Base-by-base conservation (phyloP, 164 flowering plant species). In the Brasenia schreberi region DNA sequence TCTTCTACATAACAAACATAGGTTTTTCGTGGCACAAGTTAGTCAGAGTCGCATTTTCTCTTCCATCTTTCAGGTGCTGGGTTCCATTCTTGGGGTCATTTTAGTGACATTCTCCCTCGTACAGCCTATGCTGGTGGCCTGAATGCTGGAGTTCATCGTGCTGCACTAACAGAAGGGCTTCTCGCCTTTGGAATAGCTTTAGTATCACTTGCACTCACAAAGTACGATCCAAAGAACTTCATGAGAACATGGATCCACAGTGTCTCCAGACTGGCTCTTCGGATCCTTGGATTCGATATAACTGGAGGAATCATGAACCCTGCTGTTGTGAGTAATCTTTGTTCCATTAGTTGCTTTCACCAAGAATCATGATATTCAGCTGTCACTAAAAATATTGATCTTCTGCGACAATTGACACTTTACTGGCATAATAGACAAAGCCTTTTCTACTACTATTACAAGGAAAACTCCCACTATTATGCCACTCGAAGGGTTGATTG, bases 281-380 rank as follows among this genome's bases (percentile, higher is more conserved):
- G 90, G 59, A 82, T 86, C 53, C 85, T 94, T 42, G 97, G 98
- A 23, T 86, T 96, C 66, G 98, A 94, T 76, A 77, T 94, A 12
- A 94, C 98, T 0, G 98, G 98, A 27, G 98, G 97, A 68, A 76
- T 81, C 74, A 94, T 94, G 98, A 94, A 94, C 79, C 98, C 98
- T 6, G 98, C 98, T 61, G 77, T 97, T 69, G 97, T 90, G 82
- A 84, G 98, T 19, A 60, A 18, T 17, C 6, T 11, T 7, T 17
- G 6, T 76, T 69, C 33, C 2, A n/a, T 59, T 39, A 9, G 7
- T n/a, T 9, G 7, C n/a, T 9, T 45, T 1, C 0, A 23, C 53
- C 53, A 45, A 45, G 53, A 45, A 45, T 45, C 53, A 1, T 45
- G 14, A 12, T 0, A 1, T 45, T 45, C 5, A 12, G 14, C 14